phyloP scores from a whole-genome alignment of 2,329 filamentous ascomycete genomes.

The Pyricularia sp. region DNA sequence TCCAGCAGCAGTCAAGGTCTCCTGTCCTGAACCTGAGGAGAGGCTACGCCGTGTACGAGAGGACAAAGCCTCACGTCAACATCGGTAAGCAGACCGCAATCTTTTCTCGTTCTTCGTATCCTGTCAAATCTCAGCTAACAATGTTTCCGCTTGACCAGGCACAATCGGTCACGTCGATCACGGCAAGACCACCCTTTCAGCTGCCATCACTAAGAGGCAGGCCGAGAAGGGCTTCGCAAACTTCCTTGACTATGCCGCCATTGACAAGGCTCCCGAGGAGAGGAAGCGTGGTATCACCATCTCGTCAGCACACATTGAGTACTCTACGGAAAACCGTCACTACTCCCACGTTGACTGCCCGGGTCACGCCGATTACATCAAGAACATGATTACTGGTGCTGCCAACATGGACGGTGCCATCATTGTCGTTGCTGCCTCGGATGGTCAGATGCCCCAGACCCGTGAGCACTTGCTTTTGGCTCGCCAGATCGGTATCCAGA shows the following conservation, averaged over 20 bases:
- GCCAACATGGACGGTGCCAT: constrained; percentile 99
- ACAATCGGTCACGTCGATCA: constrained; percentile 99
- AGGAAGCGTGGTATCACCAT: constrained; percentile 99
- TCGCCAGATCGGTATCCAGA: constrained; percentile 96
- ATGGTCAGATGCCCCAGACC: constrained; percentile 99
- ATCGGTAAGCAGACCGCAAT: constrained; percentile 52
- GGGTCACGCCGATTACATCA: constrained; percentile 99
- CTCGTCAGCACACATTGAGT: constrained; percentile 96
- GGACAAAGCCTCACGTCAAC: constrained; percentile 96
- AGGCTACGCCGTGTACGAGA: constrained; percentile 66
- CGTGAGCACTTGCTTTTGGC: constrained; percentile 96
- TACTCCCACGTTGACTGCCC: constrained; percentile 99
- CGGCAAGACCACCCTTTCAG: constrained; percentile 98
- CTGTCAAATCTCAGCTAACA: constrained; percentile 8
- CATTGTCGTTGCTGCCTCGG: constrained; percentile 95
- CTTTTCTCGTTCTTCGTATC: neutral
- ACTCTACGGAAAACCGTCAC: constrained; percentile 86
- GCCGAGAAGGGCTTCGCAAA: constrained; percentile 86
- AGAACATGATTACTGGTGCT: constrained; percentile 99
- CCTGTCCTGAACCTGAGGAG: constrained; percentile 57
- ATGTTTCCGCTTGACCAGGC: constrained; percentile 36
- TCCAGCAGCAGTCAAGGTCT: constrained; percentile 61
- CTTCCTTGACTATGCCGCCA: constrained; percentile 95
- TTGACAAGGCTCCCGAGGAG: constrained; percentile 99
- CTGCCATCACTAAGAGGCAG: constrained; percentile 97